phyloP scores from a whole-genome alignment of 305 asterid species.

The Caryopteris hybrid region DNA sequence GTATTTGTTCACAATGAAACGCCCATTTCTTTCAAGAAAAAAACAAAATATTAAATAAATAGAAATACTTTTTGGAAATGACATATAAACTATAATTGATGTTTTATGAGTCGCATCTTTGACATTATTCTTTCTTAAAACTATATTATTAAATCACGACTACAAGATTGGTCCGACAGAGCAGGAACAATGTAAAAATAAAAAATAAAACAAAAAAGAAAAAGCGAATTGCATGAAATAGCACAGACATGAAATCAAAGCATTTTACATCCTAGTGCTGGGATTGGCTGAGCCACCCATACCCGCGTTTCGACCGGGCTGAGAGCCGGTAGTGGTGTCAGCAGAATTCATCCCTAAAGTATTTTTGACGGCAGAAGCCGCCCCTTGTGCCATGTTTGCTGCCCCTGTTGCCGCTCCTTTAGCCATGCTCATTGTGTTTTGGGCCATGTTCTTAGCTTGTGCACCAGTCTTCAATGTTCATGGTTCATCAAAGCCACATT shows the following conservation, averaged over 20 bases:
- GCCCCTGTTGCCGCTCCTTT: constrained; percentile 36
- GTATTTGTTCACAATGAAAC: too few relatives aligned
- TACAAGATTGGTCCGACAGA: background rate
- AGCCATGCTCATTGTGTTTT: constrained; percentile 32
- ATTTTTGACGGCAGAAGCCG: constrained; percentile 36
- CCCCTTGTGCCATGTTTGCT: constrained; percentile 37
- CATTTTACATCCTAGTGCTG: constrained; percentile 5
- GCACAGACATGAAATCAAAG: too few relatives aligned
- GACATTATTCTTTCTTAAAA: too few relatives aligned
- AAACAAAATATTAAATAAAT: too few relatives aligned
- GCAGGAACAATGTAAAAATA: background rate
- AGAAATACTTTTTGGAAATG: too few relatives aligned
- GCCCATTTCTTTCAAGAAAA: too few relatives aligned
- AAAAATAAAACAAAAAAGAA: background rate
- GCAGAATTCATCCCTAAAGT: constrained; percentile 30
- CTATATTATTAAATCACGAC: background rate
- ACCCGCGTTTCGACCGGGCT: background rate
- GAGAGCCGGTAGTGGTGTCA: background rate
- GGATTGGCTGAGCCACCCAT: constrained; percentile 13
- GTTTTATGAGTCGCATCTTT: background rate
- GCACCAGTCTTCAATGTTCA: constrained; percentile 24
- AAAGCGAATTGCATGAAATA: background rate
- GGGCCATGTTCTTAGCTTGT: constrained; percentile 30
- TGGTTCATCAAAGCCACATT: background rate
- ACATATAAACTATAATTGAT: too few relatives aligned